Percentiles rank a stretch among this genome's conserved stretches.
Conservation (phyloP, 2,329 filamentous ascomycete genomes). For the Diaporthe vexans region DNA sequence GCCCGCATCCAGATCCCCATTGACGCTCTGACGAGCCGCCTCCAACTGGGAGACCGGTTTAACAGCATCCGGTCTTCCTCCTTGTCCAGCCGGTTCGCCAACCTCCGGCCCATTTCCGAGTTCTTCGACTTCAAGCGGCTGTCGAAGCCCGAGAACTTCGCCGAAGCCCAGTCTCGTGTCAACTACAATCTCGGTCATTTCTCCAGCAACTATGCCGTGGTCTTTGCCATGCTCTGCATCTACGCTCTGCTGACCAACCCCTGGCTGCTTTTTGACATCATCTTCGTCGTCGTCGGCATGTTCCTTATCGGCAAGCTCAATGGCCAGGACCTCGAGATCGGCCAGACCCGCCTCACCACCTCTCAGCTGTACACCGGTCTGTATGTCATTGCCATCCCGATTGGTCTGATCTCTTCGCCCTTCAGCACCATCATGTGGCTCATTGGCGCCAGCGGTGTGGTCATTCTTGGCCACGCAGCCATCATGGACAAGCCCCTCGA, state of each 20-base stretch:
- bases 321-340: constrained; percentile 89
- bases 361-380: constrained; percentile 96
- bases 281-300: constrained; percentile 88
- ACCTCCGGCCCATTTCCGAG: constrained; percentile 90
- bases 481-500: constrained; percentile 99
- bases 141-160: constrained; percentile 93
- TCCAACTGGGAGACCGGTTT: constrained; percentile 90
- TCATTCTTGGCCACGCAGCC: constrained; percentile 93
- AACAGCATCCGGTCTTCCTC: constrained; percentile 85
- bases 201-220: constrained; percentile 96
- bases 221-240: constrained; percentile 95
- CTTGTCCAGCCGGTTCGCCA: constrained; percentile 86
- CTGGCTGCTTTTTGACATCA: constrained; percentile 89
- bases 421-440: constrained; percentile 92
- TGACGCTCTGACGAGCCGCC: constrained; percentile 89
- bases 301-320: constrained; percentile 92
- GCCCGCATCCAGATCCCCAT: constrained; percentile 92
- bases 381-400: constrained; percentile 84
- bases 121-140: constrained; percentile 97
- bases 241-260: constrained; percentile 94
- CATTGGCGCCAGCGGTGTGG: constrained; percentile 93
- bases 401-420: constrained; percentile 88
- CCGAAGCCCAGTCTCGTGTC: constrained; percentile 89
- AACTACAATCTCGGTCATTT: constrained; percentile 99
- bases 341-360: constrained; percentile 83